Conservation (phyloP, 495 filamentous ascomycete species). For the Podospora pseudoanserina region DNA sequence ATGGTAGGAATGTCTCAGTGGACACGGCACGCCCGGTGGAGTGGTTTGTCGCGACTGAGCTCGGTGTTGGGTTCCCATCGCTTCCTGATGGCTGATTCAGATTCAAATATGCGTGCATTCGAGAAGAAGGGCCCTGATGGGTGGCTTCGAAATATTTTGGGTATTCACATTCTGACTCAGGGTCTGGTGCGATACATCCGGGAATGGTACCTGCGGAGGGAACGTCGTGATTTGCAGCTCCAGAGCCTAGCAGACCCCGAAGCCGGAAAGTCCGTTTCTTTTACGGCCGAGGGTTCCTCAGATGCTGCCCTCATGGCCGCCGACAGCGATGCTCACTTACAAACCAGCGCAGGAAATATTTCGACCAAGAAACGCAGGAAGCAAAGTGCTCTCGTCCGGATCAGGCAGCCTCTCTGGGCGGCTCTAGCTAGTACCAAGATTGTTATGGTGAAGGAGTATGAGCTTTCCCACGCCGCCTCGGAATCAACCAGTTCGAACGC, state of each 20-base stretch:
- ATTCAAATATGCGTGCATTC: conserved; percentile 37
- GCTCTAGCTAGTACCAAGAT: conserved; percentile 92
- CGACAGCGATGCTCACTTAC: conserved; percentile 42
- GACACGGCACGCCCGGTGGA: conserved; percentile 52
- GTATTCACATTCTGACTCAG: conserved; percentile 87
- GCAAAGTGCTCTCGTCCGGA: conserved; percentile 83
- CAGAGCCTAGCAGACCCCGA: conserved; percentile 47
- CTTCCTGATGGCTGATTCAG: conserved; percentile 37
- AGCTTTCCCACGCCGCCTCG: conserved; percentile 73
- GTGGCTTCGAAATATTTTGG: conserved; percentile 60
- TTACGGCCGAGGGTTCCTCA: conserved; percentile 29
- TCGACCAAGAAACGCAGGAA: conserved; percentile 78
- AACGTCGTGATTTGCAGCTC: conserved; percentile 46
- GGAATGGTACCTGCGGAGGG: conserved; percentile 55
- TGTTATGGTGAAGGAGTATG: conserved; percentile 87
- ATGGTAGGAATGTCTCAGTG: conserved; percentile 74
- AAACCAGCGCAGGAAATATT: conserved; percentile 30
- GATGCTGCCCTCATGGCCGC: conserved; percentile 46
- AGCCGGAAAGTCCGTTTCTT: conserved; percentile 41
- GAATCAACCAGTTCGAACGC: conserved; percentile 70
- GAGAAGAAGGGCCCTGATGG: conserved; percentile 50
- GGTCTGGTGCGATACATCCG: conserved; percentile 62
- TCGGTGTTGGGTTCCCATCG: conserved; percentile 42
- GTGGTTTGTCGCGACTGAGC: conserved; percentile 38
- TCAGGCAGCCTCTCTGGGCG: conserved; percentile 90